Conservation (phyloP, 352 stramenopile genomes). For the Phytophthora sp. region DNA sequence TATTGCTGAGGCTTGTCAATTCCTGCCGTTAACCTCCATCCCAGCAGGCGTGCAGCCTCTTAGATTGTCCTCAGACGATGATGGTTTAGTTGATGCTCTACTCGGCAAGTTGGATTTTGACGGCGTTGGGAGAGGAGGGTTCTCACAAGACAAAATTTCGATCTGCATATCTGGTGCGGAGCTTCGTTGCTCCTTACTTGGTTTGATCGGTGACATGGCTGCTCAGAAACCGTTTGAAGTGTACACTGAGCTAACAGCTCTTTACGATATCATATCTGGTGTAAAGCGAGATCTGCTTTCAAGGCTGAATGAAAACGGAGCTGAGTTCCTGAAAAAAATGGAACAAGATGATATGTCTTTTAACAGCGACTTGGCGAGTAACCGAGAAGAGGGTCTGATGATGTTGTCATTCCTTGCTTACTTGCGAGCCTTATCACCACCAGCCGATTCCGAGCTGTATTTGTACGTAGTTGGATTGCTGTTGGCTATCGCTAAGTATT, state of each 20-base stretch:
- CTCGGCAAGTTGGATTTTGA: constrained; percentile 74
- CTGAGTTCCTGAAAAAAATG: constrained; percentile 16
- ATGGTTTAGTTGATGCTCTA: constrained; percentile 42
- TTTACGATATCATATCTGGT: constrained; percentile 62
- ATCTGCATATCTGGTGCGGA: constrained; percentile 58
- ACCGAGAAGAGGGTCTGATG: constrained; percentile 41
- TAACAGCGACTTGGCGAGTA: constrained; percentile 6
- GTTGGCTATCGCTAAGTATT: background rate
- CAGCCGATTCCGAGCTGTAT: constrained; percentile 78
- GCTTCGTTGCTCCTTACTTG: constrained; percentile 66
- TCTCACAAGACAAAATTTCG: constrained; percentile 29
- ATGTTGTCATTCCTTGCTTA: constrained; percentile 73
- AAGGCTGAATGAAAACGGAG: constrained; percentile 7
- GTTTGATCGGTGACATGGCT: constrained; percentile 74
- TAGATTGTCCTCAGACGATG: constrained; percentile 17
- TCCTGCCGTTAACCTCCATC: constrained; percentile 43
- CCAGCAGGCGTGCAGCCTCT: constrained; percentile 37
- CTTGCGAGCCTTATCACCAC: constrained; percentile 60
- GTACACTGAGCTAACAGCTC: constrained; percentile 18
- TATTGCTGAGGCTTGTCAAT: constrained; percentile 58
- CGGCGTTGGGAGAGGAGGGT: constrained; percentile 47
- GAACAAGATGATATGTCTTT: background rate
- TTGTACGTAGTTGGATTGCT: constrained; percentile 59
- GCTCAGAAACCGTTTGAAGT: constrained; percentile 44
- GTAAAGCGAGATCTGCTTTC: constrained; percentile 38